These are phyloP conservation scores for Xylariaceae sp. DNA, from an alignment of 2,329 filamentous ascomycete species.

Conservation along the genomic window DNA sequence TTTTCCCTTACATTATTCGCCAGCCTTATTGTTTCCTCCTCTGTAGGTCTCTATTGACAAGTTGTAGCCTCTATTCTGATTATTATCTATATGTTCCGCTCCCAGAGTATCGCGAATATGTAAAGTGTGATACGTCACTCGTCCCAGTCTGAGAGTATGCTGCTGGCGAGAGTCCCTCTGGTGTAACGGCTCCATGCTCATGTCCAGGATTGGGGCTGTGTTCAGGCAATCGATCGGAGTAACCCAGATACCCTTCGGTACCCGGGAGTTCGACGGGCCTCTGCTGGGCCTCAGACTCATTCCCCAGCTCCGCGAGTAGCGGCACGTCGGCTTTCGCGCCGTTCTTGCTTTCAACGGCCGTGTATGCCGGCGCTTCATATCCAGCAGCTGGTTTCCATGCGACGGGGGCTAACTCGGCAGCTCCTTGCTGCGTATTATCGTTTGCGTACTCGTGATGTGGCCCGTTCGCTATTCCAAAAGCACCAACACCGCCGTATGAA, in stretches of 20 bases:
- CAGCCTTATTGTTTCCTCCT: neutral
- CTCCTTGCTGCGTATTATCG: conserved; percentile 31
- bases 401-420: conserved; percentile 30
- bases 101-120: conserved; percentile 14
- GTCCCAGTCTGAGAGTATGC: conserved; percentile 13
- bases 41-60: neutral
- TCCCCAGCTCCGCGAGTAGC: conserved; percentile 34
- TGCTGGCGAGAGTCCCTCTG: conserved; percentile 6
- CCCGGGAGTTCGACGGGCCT: conserved; percentile 32
- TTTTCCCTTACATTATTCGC: too few relatives aligned
- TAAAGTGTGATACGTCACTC: conserved; percentile 7
- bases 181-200: neutral
- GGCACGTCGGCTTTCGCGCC: conserved; percentile 25
- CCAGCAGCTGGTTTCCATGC: conserved; percentile 25
- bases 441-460: conserved; percentile 33
- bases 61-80: neutral
- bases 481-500: neutral
- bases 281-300: neutral
- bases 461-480: neutral
- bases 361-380: conserved; percentile 12
- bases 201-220: neutral
- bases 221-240: conserved; percentile 5
- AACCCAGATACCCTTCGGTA: conserved; percentile 9
- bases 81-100: conserved; percentile 14
- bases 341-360: conserved; percentile 14